phyloP scores from a whole-genome alignment of 805 yeast species.

The Metschnikowia sp. region DNA sequence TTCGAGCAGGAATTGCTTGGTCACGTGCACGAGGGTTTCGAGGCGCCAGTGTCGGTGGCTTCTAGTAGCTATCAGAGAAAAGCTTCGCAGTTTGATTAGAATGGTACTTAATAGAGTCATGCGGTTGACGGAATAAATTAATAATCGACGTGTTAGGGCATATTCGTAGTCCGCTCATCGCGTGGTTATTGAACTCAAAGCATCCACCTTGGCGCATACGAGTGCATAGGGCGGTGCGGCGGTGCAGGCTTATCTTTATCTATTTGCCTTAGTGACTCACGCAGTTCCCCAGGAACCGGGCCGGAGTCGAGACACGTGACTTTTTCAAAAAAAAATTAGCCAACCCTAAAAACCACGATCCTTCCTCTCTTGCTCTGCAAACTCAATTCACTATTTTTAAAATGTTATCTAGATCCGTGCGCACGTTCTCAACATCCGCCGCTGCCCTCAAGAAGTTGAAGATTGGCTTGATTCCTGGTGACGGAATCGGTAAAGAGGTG shows the following conservation, averaged over 20 bases:
- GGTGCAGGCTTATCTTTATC: no score
- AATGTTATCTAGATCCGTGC: slow-evolving; percentile 21
- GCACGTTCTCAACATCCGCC: slow-evolving; percentile 32
- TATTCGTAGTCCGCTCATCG: not conserved
- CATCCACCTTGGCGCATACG: not conserved
- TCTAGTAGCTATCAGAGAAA: slow-evolving; percentile 7
- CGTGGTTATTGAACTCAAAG: not conserved
- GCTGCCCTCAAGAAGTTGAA: slow-evolving; percentile 33
- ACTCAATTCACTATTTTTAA: not conserved
- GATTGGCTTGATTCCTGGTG: slow-evolving; percentile 88
- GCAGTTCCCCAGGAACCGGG: slow-evolving; percentile 3
- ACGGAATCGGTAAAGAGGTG: slow-evolving; percentile 96
- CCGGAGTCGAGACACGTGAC: not conserved
- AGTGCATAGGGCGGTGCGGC: no score
- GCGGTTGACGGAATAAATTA: not conserved
- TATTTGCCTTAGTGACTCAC: slow-evolving; percentile 5
- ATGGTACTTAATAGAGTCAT: not conserved
- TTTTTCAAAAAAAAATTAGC: no score
- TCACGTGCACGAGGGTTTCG: slow-evolving; percentile 20
- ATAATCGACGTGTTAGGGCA: no score
- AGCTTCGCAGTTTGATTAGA: not conserved
- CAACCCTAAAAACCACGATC: not conserved
- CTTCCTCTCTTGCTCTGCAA: not conserved
- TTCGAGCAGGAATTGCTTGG: slow-evolving; percentile 46
- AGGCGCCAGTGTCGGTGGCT: slow-evolving; percentile 10